Evolutionary conservation across 2,329 filamentous ascomycete genomes (phyloP), one percentile per base, ranked within the genome.

Genomic region (Lasiodiplodia sp.): DNA sequence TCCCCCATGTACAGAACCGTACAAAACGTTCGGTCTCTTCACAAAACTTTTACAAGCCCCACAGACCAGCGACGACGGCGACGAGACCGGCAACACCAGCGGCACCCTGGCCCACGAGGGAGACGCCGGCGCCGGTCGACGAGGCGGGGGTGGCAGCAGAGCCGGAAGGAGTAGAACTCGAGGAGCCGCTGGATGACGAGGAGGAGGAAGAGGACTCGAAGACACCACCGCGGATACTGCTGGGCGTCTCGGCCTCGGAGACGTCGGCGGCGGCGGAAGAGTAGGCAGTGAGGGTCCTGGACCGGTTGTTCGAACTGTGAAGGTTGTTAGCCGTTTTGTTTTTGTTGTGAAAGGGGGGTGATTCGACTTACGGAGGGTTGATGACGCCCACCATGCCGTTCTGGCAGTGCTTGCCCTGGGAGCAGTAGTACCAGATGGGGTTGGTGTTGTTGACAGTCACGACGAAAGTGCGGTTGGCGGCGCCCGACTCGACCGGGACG

Each of bases 351-450:
- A 21, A 31, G 2, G 53, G 12, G 6, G 14, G 18, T 18, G 3
- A 31, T 4, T 31, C 4, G 31, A 74, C 77, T 75, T 74, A 79
- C 77, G 76, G 73, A 66, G 74, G 72, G 73, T 81, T 81, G 74
- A 81, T 79, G 4, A 78, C 79, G 71, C 77, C 78, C 37, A 80
- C 79, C 79, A 81, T 81, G 63, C 79, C 79, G 49, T 47, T 67
- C 69, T 79, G 76, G 74, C 79, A 81, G 69, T 81, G 79, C 71
- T 71, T 67, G 62, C 71, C 77, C 66, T 79, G 78, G n/a, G 76
- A 74, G 75, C 79, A 81, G 75, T 81, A 81, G 73, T 78, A 79
- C 76, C 78, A 80, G 69, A 80, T 72, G n/a, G 79, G 79, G 16
- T 73, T 70, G 16, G 77, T 78, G 49, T 75, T 76, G 57, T 80